Base-by-base conservation (phyloP, 1,284 basidiomycete species). In the Cryptococcus floricola region DNA sequence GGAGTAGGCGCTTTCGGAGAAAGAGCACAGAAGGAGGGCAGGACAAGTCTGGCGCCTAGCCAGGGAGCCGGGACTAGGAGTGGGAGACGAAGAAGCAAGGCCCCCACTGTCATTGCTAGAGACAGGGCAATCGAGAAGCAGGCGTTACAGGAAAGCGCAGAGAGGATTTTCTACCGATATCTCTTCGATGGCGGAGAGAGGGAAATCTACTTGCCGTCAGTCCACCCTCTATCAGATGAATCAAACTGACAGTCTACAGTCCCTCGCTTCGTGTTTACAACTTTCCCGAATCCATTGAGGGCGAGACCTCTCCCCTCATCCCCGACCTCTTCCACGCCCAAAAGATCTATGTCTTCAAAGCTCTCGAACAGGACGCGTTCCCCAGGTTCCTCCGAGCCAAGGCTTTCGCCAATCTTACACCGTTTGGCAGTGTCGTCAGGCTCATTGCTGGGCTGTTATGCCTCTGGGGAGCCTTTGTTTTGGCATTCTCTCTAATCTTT, bases 361-460 rank as follows among this genome's bases (percentile, higher is more conserved):
- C 91, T 5, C 95, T 97, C 87, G 94, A 97, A 74, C 88, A 93
- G 76, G 93, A 97, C 70, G 89, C 91, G n/a, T 98, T 95, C 80
- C 91, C 92, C 46, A 84, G 93, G 4, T 98, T 98, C 83, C 80
- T 98, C 53, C 84, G 95, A 54, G 86, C 91, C 5, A 98, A 98
- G 78, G 93, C 94, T 9, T 98, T 98, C 71, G 91, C 92, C 42
- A 98, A 98, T 76, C 80, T 98, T 54, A 97, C 94, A 0, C 92
- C 93, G 10, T 83, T 95, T 58, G 89, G 87, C 27, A 86, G 90
- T 2, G 83, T 97, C 48, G 86, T 93, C 13, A 82, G 91, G 57
- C 83, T 96, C 54, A 84, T 91, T 58, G 78, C 86, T 2, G 96
- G 95, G 0, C 80, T 98, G 47, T 79, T 97, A 56, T 82, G 87